These are phyloP conservation scores for Zymoseptoria pseudotritici DNA, from an alignment of 2,329 filamentous ascomycete species.

Conservation along the genomic window DNA sequence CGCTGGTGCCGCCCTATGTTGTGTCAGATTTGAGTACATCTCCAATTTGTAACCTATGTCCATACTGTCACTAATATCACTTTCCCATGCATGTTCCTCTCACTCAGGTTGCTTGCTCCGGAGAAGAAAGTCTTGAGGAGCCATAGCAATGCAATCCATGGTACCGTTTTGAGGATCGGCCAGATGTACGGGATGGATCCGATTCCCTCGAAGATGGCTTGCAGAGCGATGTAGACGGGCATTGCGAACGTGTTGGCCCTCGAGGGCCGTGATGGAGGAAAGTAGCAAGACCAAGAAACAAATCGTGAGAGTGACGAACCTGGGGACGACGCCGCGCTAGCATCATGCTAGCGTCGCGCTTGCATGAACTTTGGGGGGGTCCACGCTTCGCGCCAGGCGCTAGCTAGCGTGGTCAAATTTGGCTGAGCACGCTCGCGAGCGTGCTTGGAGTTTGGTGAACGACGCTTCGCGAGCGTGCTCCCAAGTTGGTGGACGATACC, in stretches of 20 bases:
- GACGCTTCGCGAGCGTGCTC: no score
- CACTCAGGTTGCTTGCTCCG: constrained; percentile 65
- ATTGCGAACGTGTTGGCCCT: constrained; percentile 33
- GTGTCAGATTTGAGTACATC: constrained; percentile 12
- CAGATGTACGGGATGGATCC: constrained; percentile 37
- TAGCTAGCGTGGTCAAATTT: no score
- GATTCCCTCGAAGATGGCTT: constrained; percentile 49
- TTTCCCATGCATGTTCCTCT: constrained; percentile 84
- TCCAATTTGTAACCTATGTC: background rate
- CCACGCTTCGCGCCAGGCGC: no score
- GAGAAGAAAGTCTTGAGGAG: constrained; percentile 68
- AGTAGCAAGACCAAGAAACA: background rate
- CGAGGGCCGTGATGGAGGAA: constrained; percentile 1
- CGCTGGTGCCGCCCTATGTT: constrained; percentile 73
- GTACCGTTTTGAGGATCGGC: constrained; percentile 42
- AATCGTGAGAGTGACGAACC: no score
- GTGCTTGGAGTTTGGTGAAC: no score
- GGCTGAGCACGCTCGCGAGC: no score
- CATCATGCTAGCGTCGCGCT: no score
- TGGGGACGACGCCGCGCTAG: no score
- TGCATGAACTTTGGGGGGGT: no score
- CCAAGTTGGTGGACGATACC: no score
- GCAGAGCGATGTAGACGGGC: constrained; percentile 54
- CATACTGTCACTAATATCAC: constrained; percentile 82
- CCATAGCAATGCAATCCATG: constrained; percentile 46